Base-by-base conservation (phyloP, 176 grass and related monocot species). In the Olyra latifolia region DNA sequence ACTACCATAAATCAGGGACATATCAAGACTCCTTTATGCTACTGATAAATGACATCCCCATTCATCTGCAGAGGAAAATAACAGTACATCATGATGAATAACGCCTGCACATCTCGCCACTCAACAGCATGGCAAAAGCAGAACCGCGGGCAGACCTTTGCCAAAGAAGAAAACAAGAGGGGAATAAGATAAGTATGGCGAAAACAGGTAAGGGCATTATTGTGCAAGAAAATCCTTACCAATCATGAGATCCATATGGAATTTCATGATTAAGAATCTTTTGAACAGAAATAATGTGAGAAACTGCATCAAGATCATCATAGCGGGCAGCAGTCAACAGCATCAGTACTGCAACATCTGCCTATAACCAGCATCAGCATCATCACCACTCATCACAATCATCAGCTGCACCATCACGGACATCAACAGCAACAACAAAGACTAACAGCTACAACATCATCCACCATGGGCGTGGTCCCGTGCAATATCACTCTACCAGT, bases 371-470 rank as follows among this genome's bases (percentile, higher is more conserved):
- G 55, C 72, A 93, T 56, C 69, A 43, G 48, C 80, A 87, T 5
- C 55, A 5, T 71, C 54, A 32, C 62, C 64, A 77, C 60, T 71
- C 45, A 30, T 45, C 64, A 82, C 52, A 71, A 88, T 78, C 74
- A 88, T 83, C 78, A 76, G 66, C 78, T 42, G 66, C 80, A 85
- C 32, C 85, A 76, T 63, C 48, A 16, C 12, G 40, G 69, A 41
- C 70, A 94, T 72, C 44, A 61, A 74, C 83, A 84, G 68, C 87
- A 76, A 86, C 64, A 69, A 87, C 60, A 88, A 76, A 66, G 74
- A 82, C 12, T 72, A 94, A 76, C 59, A 83, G 74, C 84, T 80
- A 86, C 57, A 88, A 58, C 90, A 88, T 39, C 87, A 89, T 87
- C 87, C 84, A 84, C 78, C 85, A 81, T 62, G 56, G 77, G 46